phyloP scores from a whole-genome alignment of 148 eudicot genomes.

The Persicaria maculosa region DNA sequence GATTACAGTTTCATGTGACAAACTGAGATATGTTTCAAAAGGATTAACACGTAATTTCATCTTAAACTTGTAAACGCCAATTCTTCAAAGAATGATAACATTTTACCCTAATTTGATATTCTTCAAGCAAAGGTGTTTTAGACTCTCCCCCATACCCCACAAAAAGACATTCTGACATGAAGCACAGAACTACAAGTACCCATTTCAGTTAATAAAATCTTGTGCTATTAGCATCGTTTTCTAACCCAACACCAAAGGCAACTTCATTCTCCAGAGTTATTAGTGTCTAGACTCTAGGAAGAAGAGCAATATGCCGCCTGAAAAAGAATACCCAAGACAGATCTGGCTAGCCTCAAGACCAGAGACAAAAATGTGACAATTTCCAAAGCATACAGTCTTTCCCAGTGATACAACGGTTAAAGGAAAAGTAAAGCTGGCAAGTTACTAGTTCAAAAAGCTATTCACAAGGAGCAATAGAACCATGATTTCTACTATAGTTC shows the following conservation, averaged over 20 bases:
- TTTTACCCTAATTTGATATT: too few relatives aligned
- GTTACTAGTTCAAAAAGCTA: not conserved
- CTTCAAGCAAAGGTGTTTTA: too few relatives aligned
- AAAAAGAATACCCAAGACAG: not conserved
- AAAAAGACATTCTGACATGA: too few relatives aligned
- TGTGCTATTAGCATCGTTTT: not conserved
- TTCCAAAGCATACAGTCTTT: not conserved
- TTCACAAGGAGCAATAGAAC: not conserved
- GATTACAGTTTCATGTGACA: not conserved
- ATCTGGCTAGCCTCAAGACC: not conserved
- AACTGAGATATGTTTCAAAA: not conserved
- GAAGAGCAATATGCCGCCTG: not conserved
- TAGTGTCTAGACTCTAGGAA: not conserved
- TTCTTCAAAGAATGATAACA: not conserved
- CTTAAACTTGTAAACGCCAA: not conserved
- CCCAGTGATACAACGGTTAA: not conserved
- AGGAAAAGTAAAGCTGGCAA: not conserved
- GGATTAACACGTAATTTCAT: not conserved
- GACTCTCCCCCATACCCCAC: too few relatives aligned
- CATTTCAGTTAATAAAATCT: too few relatives aligned
- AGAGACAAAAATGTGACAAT: not conserved
- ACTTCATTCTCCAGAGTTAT: not conserved
- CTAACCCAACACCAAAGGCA: not conserved
- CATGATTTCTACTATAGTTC: not conserved
- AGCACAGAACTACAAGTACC: too few relatives aligned